Base-by-base conservation (phyloP, 768 basidiomycete genomes). In the Boletus reticulatus region DNA sequence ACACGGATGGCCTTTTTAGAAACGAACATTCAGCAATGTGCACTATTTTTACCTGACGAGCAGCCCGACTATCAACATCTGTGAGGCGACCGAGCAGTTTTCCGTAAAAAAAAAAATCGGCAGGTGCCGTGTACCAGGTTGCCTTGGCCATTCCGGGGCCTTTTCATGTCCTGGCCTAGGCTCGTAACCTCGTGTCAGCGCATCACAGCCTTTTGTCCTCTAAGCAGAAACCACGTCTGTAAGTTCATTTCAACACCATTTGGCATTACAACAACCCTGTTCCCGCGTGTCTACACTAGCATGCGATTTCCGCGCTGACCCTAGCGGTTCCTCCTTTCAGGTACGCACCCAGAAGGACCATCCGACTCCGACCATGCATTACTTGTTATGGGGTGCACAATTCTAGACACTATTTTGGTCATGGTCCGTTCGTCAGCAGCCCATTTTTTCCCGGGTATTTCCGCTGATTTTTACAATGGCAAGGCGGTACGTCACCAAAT, bases 261-360 rank as follows among this genome's bases (percentile, higher is more conserved):
- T 62, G 52, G 34, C 36, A 58, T 53, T 62, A 42, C 60, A 52
- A 47, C 63, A 53, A 54, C 56, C 58, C 66, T 62, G 58, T 57
- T 60, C 53, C 63, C 58, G 63, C 65, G 42, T 67, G 66, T 54
- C 52, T 37, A 3, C 10, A 22, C 24, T 43, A 57, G 37, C 63
- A 60, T 52, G 65, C 63, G 51, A 57, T 44, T 44, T 59, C 63
- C 65, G 54, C 22, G 56, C 53, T 37, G 43, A 42, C 50, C 42
- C 34, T 46, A 58, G 48, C 9, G 57, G 22, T 52, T 56, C 38
- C 50, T 44, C 45, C 38, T 44, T 46, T 27, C 29, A 29, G 36
- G 43, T 46, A 39, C 24, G 13, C 45, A 47, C 51, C 42, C 20
- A 36, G 27, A 39, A 41, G 32, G 22, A 24, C 45, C n/a, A n/a